phyloP scores from a whole-genome alignment of 306 rosid genomes.

The Castanospermum australe region DNA sequence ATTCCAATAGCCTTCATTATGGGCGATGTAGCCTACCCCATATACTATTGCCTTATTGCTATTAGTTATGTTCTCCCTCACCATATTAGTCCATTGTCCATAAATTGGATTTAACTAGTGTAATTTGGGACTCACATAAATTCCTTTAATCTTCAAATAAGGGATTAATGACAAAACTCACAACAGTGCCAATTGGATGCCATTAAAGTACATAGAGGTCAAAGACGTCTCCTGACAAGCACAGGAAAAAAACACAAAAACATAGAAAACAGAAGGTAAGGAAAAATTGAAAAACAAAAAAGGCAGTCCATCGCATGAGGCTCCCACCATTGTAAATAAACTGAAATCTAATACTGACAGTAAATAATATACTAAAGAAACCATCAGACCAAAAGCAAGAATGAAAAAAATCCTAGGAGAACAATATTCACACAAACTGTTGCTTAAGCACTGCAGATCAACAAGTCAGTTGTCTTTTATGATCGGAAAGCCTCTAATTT shows the following conservation, averaged over 20 bases:
- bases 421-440: neutral
- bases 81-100: neutral
- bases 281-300: neutral
- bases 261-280: neutral
- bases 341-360: neutral
- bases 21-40: neutral
- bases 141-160: neutral
- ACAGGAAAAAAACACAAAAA: neutral
- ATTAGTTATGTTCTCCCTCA: neutral
- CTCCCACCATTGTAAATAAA: neutral
- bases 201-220: neutral
- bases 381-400: neutral
- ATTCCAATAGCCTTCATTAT: neutral
- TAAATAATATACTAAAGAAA: neutral
- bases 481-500: neutral
- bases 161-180: neutral
- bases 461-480: neutral
- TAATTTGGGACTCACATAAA: neutral
- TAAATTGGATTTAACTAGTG: constrained; percentile 1
- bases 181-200: neutral
- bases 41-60: neutral
- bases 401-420: neutral
- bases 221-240: neutral
- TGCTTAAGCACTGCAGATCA: constrained; percentile 6
- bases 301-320: neutral